Percentiles rank a stretch among this genome's conserved stretches.
These are phyloP conservation scores for Aspergillus fischeri DNA, from an alignment of 2,329 filamentous ascomycete species.

Conservation along the genomic window DNA sequence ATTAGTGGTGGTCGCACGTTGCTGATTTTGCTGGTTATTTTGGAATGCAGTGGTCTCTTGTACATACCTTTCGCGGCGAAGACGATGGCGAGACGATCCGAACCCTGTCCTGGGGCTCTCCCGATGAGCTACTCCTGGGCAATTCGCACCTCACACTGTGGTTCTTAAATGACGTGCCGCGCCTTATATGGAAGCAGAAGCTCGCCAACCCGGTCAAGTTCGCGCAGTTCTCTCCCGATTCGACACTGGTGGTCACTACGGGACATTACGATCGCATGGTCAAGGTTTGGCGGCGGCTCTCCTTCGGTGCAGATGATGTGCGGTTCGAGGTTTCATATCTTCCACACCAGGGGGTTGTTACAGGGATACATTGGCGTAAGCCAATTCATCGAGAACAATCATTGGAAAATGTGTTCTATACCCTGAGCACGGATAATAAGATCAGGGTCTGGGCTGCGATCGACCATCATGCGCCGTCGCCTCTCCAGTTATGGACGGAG, in stretches of 20 bases:
- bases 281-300: slow-evolving; percentile 87
- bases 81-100: slow-evolving; percentile 42
- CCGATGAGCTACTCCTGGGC: slow-evolving; percentile 79
- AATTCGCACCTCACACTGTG: slow-evolving; percentile 68
- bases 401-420: slow-evolving; percentile 84
- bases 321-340: slow-evolving; percentile 90
- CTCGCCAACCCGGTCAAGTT: slow-evolving; percentile 71
- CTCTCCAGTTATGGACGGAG: slow-evolving; percentile 73
- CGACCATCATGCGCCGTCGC: slow-evolving; percentile 66
- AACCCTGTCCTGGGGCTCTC: slow-evolving; percentile 79
- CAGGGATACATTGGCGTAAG: slow-evolving; percentile 77
- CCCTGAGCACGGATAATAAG: slow-evolving; percentile 74
- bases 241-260: slow-evolving; percentile 77
- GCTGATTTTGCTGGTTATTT: slow-evolving; percentile 15
- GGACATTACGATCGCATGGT: slow-evolving; percentile 75
- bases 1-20: neutral
- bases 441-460: slow-evolving; percentile 79
- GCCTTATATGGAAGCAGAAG: slow-evolving; percentile 66
- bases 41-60: slow-evolving; percentile 53
- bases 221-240: slow-evolving; percentile 80
- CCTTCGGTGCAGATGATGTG: slow-evolving; percentile 76
- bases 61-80: slow-evolving; percentile 47
- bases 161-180: slow-evolving; percentile 45
- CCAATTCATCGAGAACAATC: slow-evolving; percentile 73
- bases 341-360: slow-evolving; percentile 76